phyloP scores from a whole-genome alignment of 371 early-diverging fungal species.

The Massospora cicadina region DNA sequence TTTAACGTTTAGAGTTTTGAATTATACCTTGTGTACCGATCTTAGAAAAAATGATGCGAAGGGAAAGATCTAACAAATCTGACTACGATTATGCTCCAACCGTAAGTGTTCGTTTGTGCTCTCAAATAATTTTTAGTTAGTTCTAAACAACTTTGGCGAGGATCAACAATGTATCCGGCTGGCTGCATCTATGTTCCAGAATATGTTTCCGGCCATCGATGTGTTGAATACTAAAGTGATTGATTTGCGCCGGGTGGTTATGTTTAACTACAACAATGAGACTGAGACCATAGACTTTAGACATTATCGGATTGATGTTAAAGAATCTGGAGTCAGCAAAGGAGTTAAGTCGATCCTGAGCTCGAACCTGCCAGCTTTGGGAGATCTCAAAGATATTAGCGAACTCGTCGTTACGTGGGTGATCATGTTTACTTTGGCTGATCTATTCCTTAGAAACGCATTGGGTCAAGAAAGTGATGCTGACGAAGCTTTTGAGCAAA shows the following conservation, averaged over 20 bases:
- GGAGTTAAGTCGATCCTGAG: slow-evolving; percentile 61
- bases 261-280: slow-evolving; percentile 76
- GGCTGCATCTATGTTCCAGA: slow-evolving; percentile 85
- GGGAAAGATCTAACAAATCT: slow-evolving; percentile 59
- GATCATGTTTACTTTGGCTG: background rate
- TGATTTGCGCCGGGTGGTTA: slow-evolving; percentile 74
- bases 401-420: slow-evolving; percentile 62
- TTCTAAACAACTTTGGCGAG: slow-evolving; percentile 79
- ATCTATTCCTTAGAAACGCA: slow-evolving; percentile 31
- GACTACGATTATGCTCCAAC: slow-evolving; percentile 69
- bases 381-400: slow-evolving; percentile 68
- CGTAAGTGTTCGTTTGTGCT: slow-evolving; percentile 14
- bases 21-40: slow-evolving; percentile 74
- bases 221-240: slow-evolving; percentile 79
- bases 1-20: slow-evolving; percentile 64
- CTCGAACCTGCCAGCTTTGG: slow-evolving; percentile 58
- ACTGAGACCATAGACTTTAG: slow-evolving; percentile 73
- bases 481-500: slow-evolving; percentile 67
- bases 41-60: slow-evolving; percentile 50
- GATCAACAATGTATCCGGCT: slow-evolving; percentile 62
- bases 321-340: slow-evolving; percentile 74
- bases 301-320: slow-evolving; percentile 78
- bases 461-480: slow-evolving; percentile 80
- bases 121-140: slow-evolving; percentile 25
- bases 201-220: slow-evolving; percentile 89